Base-by-base conservation (phyloP, 2,329 filamentous ascomycete genomes). In the Trichoderma pleuroti region DNA sequence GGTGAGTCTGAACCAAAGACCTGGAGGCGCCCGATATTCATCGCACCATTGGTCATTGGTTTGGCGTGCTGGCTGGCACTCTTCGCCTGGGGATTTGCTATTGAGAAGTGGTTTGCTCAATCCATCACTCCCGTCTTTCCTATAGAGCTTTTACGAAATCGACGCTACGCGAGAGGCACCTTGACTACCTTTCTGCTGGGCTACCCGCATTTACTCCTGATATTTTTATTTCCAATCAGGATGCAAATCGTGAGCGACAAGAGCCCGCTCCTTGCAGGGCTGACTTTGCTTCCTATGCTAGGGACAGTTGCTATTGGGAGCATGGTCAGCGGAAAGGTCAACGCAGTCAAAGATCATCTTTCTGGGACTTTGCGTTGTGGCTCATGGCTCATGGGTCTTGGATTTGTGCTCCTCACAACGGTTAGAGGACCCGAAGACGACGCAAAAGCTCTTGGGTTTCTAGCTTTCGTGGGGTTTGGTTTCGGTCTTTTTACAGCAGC, bases 271-370 rank as follows among this genome's bases (percentile, higher is more conserved):
- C 72, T 83, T 16, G 82, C 85, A 0, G 86, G 86, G 12, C 75
- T 87, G 30, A 83, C 87, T 83, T 76, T 88, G 64, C 78, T 88
- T 30, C 86, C 86, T 0, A 85, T 88, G 83, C 78, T 88, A 12
- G 85, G 79, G n/a, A 79, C 80, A 1, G 81, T 82, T 6, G 85
- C 85, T 0, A 16, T 85, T 0, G 85, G 85, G 8, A 86, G 83
- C 42, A 74, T 79, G 2, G 21, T 83, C 3, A 78, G 80, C 4
- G 84, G 85, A 0, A 78, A 77, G 21, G 24, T 86, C 32, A 87
- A 84, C 70, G 73, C 77, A 10, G 80, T 76, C 39, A 80, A 78
- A 68, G 83, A 85, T 42, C 77, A 79, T 24, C 77, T 83, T 4
- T 82, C 78, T 54, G 85, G 85, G 77, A 84, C 83, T 0, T 73